A percentile compares a stretch with the other conserved stretches of the same genome.
Conservation (phyloP, 305 asterid genomes). For the Lippia alba region DNA sequence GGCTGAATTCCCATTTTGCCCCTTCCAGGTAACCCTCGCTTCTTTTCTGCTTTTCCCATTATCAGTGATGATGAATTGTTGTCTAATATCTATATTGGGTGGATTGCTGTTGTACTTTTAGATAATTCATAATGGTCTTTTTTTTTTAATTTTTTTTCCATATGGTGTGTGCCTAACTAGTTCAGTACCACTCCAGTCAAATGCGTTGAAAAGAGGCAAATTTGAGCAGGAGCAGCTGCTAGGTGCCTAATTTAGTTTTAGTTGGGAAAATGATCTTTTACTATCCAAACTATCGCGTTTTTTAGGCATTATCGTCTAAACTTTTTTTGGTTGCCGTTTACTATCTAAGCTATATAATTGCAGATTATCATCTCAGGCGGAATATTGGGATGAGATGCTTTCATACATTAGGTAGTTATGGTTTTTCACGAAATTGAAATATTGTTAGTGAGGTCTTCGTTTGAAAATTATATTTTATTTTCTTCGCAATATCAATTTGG, state of each 20-base stretch:
- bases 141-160: no score
- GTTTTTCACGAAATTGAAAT: no score
- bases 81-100: neutral
- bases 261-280: neutral
- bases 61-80: neutral
- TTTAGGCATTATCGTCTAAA: no score
- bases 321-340: no score
- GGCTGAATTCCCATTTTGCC: slow-evolving; percentile 51
- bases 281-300: no score
- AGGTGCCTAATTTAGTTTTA: neutral
- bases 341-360: no score
- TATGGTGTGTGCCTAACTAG: neutral
- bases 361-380: no score
- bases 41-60: slow-evolving; percentile 16
- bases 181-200: neutral
- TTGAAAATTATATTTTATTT: no score
- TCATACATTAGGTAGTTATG: no score
- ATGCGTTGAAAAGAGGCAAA: neutral
- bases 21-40: slow-evolving; percentile 52
- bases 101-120: neutral
- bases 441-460: no score
- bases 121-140: neutral
- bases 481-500: no score
- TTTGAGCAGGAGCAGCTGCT: neutral
- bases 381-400: no score